Evolutionary conservation across 2,329 filamentous ascomycete species (phyloP), one percentile per base, ranked within the genome.

Genomic region (Trichoderma simmonsii): DNA sequence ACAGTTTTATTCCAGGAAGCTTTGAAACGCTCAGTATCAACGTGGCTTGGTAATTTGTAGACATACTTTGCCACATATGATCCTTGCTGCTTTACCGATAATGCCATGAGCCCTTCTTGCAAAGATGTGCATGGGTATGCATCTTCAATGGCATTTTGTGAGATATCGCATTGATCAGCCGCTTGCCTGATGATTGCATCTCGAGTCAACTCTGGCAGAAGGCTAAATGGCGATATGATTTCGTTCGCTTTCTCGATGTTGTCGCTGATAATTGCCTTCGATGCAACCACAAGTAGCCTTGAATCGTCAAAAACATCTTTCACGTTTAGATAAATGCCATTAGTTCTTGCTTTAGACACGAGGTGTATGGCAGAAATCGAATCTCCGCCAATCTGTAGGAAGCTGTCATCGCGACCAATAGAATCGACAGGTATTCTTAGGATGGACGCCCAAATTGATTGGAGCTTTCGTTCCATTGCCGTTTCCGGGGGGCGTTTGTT

Each of bases 271-370:
- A 26, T 32, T 15, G 57, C 59, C 15, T 63, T 66, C 14, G 43
- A 48, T 6, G 65, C 62, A 18, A 73, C 24, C 18, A 30, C 11
- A 3, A 64, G 60, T 1, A 75, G 48, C 12, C 71, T 61, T 0
- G 74, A 73, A 56, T 75, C 69, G 30, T 71, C 57, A n/a, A 75
- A 73, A 34, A 75, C 34, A 39, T 74, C 66, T 34, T 43, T 70
- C 12, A 73, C 73, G 12, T 59, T 73, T 14, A 76, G 34, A 4
- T 26, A 14, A 4, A 73, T 34, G 6, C 54, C 51, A 5, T 21
- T 6, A 21, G 24, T 1, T 21, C 62, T 32, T 12, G 69, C 48
- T 7, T 14, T 56, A 15, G 62, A 57, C 8, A 71, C 62, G 5
- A 71, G n/a, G 11, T 26, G 69, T 34, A 71, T 71, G 18, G 69